Evolutionary conservation across 1,284 basidiomycete genomes (phyloP).

Genomic region (Cerioporus squamosus): DNA sequence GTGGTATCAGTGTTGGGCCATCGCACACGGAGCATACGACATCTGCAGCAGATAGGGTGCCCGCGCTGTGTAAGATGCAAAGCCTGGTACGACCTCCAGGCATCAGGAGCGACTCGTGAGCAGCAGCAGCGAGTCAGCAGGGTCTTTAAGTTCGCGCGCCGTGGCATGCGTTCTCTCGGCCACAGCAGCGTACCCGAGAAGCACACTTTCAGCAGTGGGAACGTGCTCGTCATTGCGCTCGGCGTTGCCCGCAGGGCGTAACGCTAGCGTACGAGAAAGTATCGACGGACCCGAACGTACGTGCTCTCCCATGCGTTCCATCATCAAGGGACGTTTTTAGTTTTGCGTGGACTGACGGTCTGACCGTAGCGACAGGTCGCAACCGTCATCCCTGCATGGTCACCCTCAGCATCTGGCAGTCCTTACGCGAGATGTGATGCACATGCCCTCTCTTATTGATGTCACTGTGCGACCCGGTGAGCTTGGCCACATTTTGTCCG

Average conservation of each 20-base stretch:
- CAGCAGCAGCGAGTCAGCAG: constrained; percentile 5
- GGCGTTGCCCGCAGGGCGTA: constrained; percentile 3
- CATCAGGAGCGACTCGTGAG: neutral
- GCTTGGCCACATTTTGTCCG: no score
- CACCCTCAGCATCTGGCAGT: no score
- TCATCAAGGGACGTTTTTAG: no score
- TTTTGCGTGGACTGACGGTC: no score
- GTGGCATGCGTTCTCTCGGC: constrained; percentile 8
- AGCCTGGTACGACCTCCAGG: neutral
- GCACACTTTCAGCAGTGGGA: constrained; percentile 3
- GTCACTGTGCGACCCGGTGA: no score
- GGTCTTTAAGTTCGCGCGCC: constrained; percentile 2
- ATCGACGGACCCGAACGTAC: constrained; percentile 14
- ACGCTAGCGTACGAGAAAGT: constrained; percentile 19
- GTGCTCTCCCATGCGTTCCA: neutral
- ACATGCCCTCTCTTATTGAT: no score
- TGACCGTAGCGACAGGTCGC: no score
- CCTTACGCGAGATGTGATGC: no score
- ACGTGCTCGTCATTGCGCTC: neutral
- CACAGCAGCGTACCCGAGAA: constrained; percentile 8
- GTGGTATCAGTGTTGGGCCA: constrained; percentile 1
- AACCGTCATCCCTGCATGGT: no score
- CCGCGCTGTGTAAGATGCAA: neutral
- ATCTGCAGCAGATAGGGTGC: neutral
- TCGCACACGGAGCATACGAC: neutral